Evolutionary conservation across 805 yeast genomes (phyloP).

Genomic region (Ogataea salicorniae): DNA sequence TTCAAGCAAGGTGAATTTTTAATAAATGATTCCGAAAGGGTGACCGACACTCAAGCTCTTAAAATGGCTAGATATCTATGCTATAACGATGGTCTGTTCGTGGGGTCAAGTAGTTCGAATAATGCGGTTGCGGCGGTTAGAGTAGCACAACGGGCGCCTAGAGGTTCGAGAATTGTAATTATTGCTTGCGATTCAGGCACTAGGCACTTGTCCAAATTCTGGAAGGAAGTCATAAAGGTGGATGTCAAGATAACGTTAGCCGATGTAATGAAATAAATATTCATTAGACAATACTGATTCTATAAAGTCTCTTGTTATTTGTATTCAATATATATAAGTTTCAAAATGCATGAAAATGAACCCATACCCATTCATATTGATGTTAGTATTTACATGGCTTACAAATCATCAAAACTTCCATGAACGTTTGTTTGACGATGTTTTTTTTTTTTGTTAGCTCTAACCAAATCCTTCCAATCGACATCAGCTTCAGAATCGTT

Average conservation of each 20-base stretch:
- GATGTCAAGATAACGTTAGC: conserved; percentile 34
- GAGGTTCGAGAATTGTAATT: conserved; percentile 71
- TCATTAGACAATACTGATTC: background rate
- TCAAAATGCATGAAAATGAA: background rate
- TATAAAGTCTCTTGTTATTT: too few relatives aligned
- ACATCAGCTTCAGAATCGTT: conserved; percentile 41
- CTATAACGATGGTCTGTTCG: conserved; percentile 80
- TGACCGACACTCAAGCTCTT: conserved; percentile 73
- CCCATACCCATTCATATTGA: too few relatives aligned
- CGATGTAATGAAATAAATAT: conserved; percentile 28
- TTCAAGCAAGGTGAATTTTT: conserved; percentile 63
- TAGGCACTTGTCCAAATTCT: conserved; percentile 86
- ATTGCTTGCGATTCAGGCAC: conserved; percentile 91
- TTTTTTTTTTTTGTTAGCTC: conserved; percentile 58
- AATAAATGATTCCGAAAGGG: conserved; percentile 77
- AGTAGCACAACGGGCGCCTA: conserved; percentile 42
- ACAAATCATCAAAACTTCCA: conserved; percentile 61
- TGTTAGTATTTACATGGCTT: background rate
- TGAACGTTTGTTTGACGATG: conserved; percentile 33
- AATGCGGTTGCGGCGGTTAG: conserved; percentile 86
- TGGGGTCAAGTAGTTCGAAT: conserved; percentile 91
- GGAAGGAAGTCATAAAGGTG: conserved; percentile 61
- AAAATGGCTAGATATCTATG: conserved; percentile 84
- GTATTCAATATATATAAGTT: background rate
- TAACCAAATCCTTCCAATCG: conserved; percentile 87